Base-by-base conservation (phyloP, 108 stramenopile species). In the Schizochytrium sp. region DNA sequence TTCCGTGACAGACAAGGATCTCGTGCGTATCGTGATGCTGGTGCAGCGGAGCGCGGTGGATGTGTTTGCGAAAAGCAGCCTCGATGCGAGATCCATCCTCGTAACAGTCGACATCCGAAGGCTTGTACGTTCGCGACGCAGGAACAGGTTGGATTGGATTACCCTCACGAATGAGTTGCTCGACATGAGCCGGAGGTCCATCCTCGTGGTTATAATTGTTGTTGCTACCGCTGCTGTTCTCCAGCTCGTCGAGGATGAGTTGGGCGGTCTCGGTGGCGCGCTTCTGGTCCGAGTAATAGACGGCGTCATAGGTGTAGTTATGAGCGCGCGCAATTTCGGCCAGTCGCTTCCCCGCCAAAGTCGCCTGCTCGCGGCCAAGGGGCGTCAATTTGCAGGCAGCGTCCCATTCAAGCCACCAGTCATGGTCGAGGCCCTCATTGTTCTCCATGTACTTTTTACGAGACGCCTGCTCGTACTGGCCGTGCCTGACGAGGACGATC, bases 1-100 rank as follows among this genome's bases (percentile, higher is more conserved):
- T 98, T 88, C 95, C 97, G 87, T 98, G 97, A 72, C 97, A 96
- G 12, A 98, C 96, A 58, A 98, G 95, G 69, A 98, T 95, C 90
- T 97, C 96, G 90, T 96, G 97, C 90, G 97, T 96, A 89, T 98
- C 96, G 43, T 5, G 23, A 25, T 92, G 89, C 16, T 63, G 90
- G 83, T 10, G 44, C 87, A 45, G 60, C 60, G 58, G 87, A 28
- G 95, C 95, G 60, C 97, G 94, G 91, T 96, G 92, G 89, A 98
- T 96, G 89, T 97, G 96, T 71, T 93, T 94, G 44, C 90, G 90
- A 93, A 97, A 98, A 44, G 96, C 96, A 29, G 90, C 76, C 91
- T 98, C 97, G 51, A 98, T 97, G 23, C 96, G 94, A 71, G 95
- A 72, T 5, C 89, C 89, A 21, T 89, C 89, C 72, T 69, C 29